These are phyloP conservation scores for Dryas drummondii DNA, from an alignment of 306 rosid species.

Conservation along the genomic window DNA sequence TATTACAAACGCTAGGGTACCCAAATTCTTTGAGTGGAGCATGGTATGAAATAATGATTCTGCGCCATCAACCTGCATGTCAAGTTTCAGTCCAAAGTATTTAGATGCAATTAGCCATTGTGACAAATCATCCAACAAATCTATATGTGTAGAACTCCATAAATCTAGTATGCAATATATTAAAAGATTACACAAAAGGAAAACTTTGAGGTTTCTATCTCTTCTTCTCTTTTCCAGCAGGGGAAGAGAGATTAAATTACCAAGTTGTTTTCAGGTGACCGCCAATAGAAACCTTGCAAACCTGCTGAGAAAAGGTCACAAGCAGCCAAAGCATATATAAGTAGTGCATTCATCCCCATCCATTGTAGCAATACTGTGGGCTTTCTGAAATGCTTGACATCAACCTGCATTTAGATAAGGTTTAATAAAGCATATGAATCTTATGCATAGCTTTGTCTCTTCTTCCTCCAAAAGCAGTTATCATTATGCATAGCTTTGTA, in stretches of 20 bases:
- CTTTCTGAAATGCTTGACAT: conserved; percentile 47
- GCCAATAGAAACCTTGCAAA: conserved; percentile 77
- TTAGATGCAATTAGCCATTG: conserved; percentile 24
- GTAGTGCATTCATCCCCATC: conserved; percentile 84
- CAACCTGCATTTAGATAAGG: conserved; percentile 47
- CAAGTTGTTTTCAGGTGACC: conserved; percentile 66
- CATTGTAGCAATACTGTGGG: conserved; percentile 60
- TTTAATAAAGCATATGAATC: background rate
- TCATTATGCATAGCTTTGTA: background rate
- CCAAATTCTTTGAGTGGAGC: conserved; percentile 66
- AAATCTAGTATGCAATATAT: background rate
- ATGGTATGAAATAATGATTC: conserved; percentile 55
- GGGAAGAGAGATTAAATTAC: conserved; percentile 36
- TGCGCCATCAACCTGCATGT: conserved; percentile 61
- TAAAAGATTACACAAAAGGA: background rate
- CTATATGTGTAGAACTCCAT: background rate
- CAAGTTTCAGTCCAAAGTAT: conserved; percentile 13
- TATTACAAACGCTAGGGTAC: conserved; percentile 58
- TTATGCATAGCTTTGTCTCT: background rate
- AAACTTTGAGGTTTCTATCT: background rate
- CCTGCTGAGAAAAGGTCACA: conserved; percentile 65
- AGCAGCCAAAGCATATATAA: conserved; percentile 68
- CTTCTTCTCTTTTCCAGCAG: background rate
- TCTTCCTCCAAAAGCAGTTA: background rate
- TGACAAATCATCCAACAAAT: conserved; percentile 1